Evolutionary conservation across 2,329 filamentous ascomycete species (phyloP).

Genomic region (Chalaropsis thielavioides): DNA sequence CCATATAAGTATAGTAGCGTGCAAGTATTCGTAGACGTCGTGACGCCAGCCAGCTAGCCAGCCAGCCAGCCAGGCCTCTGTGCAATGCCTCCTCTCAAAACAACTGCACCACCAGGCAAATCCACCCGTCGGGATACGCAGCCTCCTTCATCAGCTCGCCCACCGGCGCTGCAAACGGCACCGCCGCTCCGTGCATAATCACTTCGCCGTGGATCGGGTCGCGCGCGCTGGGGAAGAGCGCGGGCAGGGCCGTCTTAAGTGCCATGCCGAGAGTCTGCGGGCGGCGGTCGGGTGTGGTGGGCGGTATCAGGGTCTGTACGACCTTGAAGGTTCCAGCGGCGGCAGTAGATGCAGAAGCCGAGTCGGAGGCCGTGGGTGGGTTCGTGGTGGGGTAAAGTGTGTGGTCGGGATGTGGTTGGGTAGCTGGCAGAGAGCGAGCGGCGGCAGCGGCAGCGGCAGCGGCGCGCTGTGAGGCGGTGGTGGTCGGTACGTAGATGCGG

Average conservation of each 20-base stretch:
- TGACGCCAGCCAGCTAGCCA: too few species aligned
- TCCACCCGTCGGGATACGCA: constrained; percentile 83
- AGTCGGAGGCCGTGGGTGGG: neutral
- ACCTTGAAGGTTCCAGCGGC: constrained; percentile 47
- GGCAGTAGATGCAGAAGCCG: constrained; percentile 13
- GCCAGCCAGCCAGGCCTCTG: too few species aligned
- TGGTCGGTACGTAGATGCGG: constrained; percentile 66
- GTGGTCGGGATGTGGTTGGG: neutral
- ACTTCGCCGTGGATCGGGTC: constrained; percentile 73
- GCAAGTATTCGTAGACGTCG: neutral
- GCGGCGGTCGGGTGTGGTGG: constrained; percentile 25
- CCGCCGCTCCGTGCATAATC: constrained; percentile 68
- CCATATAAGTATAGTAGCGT: neutral
- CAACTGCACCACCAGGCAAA: constrained; percentile 57
- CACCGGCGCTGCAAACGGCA: constrained; percentile 66
- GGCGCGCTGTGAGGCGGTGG: constrained; percentile 33
- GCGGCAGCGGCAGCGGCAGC: constrained; percentile 19
- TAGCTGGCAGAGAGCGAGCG: too few species aligned
- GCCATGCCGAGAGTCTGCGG: constrained; percentile 54
- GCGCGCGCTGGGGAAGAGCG: constrained; percentile 72
- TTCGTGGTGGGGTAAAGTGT: neutral
- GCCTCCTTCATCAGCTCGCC: constrained; percentile 72
- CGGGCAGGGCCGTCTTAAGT: constrained; percentile 59
- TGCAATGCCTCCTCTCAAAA: neutral
- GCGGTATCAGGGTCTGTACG: constrained; percentile 61